Evolutionary conservation across 1,139 yeast genomes (phyloP).

Genomic region (Taphrina wiesneri): DNA sequence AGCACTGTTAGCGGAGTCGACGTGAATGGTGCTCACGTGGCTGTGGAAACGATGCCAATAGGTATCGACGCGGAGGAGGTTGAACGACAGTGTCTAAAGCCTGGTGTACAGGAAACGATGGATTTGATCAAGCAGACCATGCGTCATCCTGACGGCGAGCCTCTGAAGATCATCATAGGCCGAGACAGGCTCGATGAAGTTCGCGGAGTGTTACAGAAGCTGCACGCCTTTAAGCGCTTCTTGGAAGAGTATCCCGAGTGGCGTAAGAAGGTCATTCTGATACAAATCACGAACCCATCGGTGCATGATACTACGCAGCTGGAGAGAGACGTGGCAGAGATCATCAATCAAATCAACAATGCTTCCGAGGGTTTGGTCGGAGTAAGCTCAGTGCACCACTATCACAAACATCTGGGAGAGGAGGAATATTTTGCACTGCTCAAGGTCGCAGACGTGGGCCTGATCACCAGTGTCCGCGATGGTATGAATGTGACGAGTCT

Average conservation of each 20-base stretch:
- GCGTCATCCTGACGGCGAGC: conserved; percentile 34
- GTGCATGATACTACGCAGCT: conserved; percentile 56
- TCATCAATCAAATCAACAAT: conserved; percentile 76
- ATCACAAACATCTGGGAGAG: conserved; percentile 82
- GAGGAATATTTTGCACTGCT: conserved; percentile 87
- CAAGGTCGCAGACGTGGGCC: conserved; percentile 84
- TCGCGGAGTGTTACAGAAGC: conserved; percentile 77
- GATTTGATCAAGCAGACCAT: conserved; percentile 62
- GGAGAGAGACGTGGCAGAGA: conserved; percentile 76
- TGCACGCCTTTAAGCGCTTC: conserved; percentile 79
- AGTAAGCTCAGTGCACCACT: conserved; percentile 80
- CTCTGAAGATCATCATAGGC: conserved; percentile 70
- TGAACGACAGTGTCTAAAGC: conserved; percentile 48
- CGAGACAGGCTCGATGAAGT: conserved; percentile 79
- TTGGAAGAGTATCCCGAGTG: conserved; percentile 84
- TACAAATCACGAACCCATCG: conserved; percentile 88
- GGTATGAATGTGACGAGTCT: conserved; percentile 95
- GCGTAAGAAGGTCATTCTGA: conserved; percentile 60
- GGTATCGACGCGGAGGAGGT: conserved; percentile 78
- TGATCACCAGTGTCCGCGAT: conserved; percentile 87
- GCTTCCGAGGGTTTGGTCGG: conserved; percentile 76
- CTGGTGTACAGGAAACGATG: conserved; percentile 52
- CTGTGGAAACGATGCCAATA: conserved; percentile 75
- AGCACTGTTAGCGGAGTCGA: conserved; percentile 58
- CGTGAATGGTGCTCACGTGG: conserved; percentile 74